Conservation (phyloP, 2,329 filamentous ascomycete genomes). For the Fusarium coffeatum region DNA sequence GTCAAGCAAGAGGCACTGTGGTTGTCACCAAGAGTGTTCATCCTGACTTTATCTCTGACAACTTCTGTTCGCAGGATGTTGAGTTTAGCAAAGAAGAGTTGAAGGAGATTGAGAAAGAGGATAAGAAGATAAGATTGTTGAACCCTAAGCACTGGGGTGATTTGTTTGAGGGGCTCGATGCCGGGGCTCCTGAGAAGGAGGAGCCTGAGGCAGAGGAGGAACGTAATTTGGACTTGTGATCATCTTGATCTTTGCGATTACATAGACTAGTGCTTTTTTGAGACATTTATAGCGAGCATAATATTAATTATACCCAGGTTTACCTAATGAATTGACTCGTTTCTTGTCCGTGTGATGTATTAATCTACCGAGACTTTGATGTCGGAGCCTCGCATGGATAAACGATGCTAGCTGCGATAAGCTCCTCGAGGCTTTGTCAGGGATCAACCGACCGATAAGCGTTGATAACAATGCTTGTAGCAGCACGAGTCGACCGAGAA, state of each 20-base stretch:
- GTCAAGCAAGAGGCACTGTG: slow-evolving; percentile 35
- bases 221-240: slow-evolving; percentile 29
- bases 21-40: slow-evolving; percentile 41
- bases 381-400: not conserved
- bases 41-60: slow-evolving; percentile 37
- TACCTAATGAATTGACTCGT: not conserved
- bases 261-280: not conserved
- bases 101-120: slow-evolving; percentile 44
- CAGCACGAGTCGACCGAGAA: not conserved
- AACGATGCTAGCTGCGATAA: not conserved
- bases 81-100: slow-evolving; percentile 48
- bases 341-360: not conserved
- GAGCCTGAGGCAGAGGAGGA: slow-evolving; percentile 18
- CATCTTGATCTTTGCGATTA: not conserved
- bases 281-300: not conserved
- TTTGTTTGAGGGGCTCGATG: slow-evolving; percentile 55
- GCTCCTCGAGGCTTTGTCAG: not conserved
- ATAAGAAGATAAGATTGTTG: slow-evolving; percentile 51
- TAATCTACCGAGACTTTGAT: not conserved
- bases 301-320: not conserved
- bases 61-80: slow-evolving; percentile 31
- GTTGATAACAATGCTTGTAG: not conserved
- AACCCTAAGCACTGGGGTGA: slow-evolving; percentile 56
- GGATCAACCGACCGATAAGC: not conserved
- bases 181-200: slow-evolving; percentile 42